Evolutionary conservation across 2,329 filamentous ascomycete genomes (phyloP).

Genomic region (Fusarium poae): DNA sequence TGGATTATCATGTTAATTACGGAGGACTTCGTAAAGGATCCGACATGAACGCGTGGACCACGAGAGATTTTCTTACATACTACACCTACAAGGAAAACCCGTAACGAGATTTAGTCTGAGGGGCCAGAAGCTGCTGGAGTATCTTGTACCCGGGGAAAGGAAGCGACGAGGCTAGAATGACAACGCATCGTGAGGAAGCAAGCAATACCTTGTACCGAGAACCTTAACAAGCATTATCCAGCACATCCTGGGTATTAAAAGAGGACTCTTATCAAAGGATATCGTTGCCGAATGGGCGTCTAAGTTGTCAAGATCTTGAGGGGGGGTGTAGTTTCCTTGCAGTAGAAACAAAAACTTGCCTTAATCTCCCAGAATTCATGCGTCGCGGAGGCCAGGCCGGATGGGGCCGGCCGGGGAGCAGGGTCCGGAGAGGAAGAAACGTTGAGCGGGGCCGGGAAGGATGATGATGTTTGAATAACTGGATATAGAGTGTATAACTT

Average conservation of each 20-base stretch:
- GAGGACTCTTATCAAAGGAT: conserved; percentile 13
- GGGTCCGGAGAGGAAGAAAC: conserved; percentile 27
- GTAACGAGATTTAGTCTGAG: conserved; percentile 13
- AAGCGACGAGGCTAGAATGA: conserved; percentile 33
- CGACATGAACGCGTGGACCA: conserved; percentile 19
- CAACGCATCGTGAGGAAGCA: conserved; percentile 34
- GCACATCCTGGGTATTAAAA: conserved; percentile 17
- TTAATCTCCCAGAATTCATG: conserved; percentile 49
- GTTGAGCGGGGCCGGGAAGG: conserved; percentile 17
- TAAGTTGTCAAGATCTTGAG: conserved; percentile 26
- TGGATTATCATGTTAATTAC: conserved; percentile 10
- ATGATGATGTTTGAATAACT: conserved; percentile 8
- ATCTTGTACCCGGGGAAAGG: not conserved
- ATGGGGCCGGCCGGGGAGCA: conserved; percentile 40
- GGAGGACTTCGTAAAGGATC: conserved; percentile 14
- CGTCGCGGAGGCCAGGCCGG: conserved; percentile 39
- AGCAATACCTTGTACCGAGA: conserved; percentile 20
- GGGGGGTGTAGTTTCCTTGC: conserved; percentile 3
- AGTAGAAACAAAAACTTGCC: conserved; percentile 21
- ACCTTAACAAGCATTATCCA: conserved; percentile 25
- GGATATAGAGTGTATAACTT: not conserved
- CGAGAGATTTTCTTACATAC: conserved; percentile 1
- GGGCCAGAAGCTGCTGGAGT: not conserved
- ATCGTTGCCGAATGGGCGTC: conserved; percentile 15
- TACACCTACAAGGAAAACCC: conserved; percentile 1